Evolutionary conservation across 2,329 filamentous ascomycete species (phyloP).

Genomic region (Talaromyces sp.): DNA sequence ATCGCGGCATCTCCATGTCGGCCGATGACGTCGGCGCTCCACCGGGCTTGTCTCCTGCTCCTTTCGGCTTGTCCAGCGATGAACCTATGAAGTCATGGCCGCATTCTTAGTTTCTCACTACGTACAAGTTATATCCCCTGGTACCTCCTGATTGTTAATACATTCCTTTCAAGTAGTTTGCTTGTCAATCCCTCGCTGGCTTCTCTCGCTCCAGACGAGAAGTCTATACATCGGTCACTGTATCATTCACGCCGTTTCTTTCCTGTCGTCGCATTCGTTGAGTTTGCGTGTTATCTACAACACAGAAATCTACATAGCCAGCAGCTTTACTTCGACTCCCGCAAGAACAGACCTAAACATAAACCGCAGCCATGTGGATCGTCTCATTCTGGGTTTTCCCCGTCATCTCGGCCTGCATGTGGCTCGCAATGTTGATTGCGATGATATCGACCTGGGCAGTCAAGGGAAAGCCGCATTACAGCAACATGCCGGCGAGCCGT

Average conservation of each 20-base stretch:
- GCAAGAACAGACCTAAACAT: background rate
- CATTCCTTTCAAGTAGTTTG: too few relatives aligned
- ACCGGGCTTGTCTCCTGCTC: background rate
- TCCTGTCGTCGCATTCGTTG: background rate
- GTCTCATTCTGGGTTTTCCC: constrained; percentile 55
- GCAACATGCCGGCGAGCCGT: constrained; percentile 52
- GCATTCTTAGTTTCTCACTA: background rate
- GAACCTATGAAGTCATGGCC: background rate
- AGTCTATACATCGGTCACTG: background rate
- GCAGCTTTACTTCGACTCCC: background rate
- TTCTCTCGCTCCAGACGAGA: background rate
- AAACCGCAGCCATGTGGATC: constrained; percentile 38
- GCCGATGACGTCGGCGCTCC: constrained; percentile 13
- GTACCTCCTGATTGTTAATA: background rate
- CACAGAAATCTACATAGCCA: background rate
- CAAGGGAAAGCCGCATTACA: constrained; percentile 52
- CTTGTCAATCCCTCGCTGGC: background rate
- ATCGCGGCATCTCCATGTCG: too few relatives aligned
- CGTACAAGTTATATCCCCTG: background rate
- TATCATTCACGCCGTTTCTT: background rate
- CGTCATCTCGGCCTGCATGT: constrained; percentile 56
- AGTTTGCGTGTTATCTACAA: background rate
- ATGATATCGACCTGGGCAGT: constrained; percentile 58
- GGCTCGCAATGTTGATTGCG: constrained; percentile 58
- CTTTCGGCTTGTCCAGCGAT: too few relatives aligned